A percentile compares a stretch with the other conserved stretches of the same genome.
Conservation (phyloP, 352 stramenopile species). For the Hyaloperonospora brassicae region DNA sequence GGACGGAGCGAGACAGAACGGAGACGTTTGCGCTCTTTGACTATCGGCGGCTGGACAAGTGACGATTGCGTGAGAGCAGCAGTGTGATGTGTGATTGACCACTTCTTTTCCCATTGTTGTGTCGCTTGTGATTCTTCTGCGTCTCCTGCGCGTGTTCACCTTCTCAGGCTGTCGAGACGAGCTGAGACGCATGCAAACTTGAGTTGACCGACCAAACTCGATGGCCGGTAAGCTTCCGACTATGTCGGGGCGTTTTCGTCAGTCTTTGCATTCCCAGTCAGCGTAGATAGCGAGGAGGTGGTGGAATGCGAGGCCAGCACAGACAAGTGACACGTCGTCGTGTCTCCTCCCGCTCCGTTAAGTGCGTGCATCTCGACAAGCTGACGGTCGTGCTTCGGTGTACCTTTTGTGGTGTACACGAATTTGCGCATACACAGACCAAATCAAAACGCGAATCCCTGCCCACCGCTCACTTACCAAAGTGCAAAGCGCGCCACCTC, state of each 20-base stretch:
- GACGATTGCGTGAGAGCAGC: constrained; percentile 25
- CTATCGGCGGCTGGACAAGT: constrained; percentile 29
- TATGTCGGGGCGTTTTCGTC: constrained; percentile 21
- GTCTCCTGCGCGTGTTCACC: constrained; percentile 35
- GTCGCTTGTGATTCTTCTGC: neutral
- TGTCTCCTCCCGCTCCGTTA: constrained; percentile 44
- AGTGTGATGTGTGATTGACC: constrained; percentile 30
- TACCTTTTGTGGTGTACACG: constrained; percentile 18
- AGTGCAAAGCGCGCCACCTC: constrained; percentile 6
- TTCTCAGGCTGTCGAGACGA: constrained; percentile 36
- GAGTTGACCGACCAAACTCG: constrained; percentile 39
- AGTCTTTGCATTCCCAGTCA: no score
- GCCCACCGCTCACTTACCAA: constrained; percentile 17
- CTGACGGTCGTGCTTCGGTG: constrained; percentile 3
- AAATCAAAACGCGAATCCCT: constrained; percentile 15
- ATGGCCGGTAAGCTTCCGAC: constrained; percentile 54
- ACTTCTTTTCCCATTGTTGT: constrained; percentile 13
- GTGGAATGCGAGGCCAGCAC: no score
- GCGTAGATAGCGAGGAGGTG: no score
- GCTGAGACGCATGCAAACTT: constrained; percentile 45
- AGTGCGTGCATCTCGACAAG: constrained; percentile 23
- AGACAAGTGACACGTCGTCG: no score
- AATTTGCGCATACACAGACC: constrained; percentile 6
- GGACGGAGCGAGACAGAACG: constrained; percentile 13
- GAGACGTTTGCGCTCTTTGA: constrained; percentile 25